Evolutionary conservation across 176 grass and related monocot species (phyloP).

Genomic region (maize (Zea mays)): Zm-B73-REFERENCE-NAM-5.0 NC_050100.1:108572501-108573000

Average conservation of each 20-base stretch:
- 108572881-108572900: conserved; percentile 20
- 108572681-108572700: no score
- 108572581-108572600: no score
- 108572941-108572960: conserved; percentile 95
- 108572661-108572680: no score
- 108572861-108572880: conserved; percentile 1
- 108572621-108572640: no score
- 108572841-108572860: conserved; percentile 32
- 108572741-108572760: conserved; percentile 79
- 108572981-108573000: conserved; percentile 55
- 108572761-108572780: conserved; percentile 99
- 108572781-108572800: conserved; percentile 69
- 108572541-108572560: not conserved
- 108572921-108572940: conserved; percentile 79
- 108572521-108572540: not conserved
- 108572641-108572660: no score
- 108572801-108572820: conserved; percentile 48
- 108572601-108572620: no score
- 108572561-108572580: not conserved
- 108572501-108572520: not conserved
- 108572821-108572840: conserved; percentile 37
- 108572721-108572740: no score
- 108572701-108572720: no score
- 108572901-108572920: conserved; percentile 18
- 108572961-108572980: conserved; percentile 93